Base-by-base conservation (phyloP, 306 rosid species). In the Rosa lucieae region DNA sequence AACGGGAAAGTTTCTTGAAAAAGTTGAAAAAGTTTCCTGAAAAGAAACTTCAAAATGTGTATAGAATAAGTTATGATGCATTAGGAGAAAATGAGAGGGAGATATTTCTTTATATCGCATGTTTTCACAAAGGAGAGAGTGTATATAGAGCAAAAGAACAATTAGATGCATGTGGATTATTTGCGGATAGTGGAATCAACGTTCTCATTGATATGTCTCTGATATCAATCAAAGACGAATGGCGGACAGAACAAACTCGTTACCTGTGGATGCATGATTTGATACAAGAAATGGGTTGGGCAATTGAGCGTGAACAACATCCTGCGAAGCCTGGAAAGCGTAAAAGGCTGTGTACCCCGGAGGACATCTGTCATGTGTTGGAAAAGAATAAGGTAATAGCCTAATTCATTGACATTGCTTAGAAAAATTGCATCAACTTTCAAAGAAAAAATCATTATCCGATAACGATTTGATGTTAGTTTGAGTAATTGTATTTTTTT, bases 71-170 rank as follows among this genome's bases (percentile, higher is more conserved):
- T 72, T 82, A 42, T 15, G 77, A 82, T 72, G 85, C 62, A 20
- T 77, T 82, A 51, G 74, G 66, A 23, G 40, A 72, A 4, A 10
- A n/a, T 40, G 81, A 72, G 75, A 51, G 20, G 56, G 71, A 68
- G 40, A 81, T 83, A 14, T 86, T 86, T 72, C 66, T 86, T 11
- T 75, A 65, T 32, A 61, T 75, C 0, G 78, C 46, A 0, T 87
- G 90, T 72, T 89, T 87, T 80, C 82, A 83, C 59, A 82, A 85
- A 26, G 85, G 86, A 53, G 70, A 81, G 70, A 43, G 61, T 17
- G 4, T 51, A 15, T 0, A 20, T 10, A 18, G 26, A 72, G 85
- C 69, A 0, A 65, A 18, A 46, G 67, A 73, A 46, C 72, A 79
- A 13, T 37, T 83, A 0, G 56, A 81, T 21, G 9, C 43, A 3